A percentile compares a stretch with the other conserved stretches of the same genome.
Evolutionary conservation across 306 rosid species (phyloP).

Genomic region (Malus fusca): DNA sequence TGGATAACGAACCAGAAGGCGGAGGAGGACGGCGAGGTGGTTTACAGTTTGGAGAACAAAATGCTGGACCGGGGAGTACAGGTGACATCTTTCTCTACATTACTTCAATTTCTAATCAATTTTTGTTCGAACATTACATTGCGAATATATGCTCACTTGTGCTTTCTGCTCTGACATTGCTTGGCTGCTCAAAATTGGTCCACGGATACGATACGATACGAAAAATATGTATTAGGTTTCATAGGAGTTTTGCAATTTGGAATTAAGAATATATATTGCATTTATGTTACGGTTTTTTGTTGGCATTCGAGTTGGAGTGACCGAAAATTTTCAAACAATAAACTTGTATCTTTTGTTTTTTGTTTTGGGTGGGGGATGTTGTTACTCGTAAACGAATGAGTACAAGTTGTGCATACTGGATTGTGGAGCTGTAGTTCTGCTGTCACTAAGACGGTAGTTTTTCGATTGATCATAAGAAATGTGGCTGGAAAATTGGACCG

Average conservation of each 20-base stretch:
- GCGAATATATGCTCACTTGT: neutral
- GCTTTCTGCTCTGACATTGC: neutral
- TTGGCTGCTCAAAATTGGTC: neutral
- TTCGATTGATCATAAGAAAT: neutral
- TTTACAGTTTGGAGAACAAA: constrained; percentile 63
- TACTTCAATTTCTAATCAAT: neutral
- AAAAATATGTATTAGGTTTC: neutral
- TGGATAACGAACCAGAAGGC: constrained; percentile 71
- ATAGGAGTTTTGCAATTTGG: no score
- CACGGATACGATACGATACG: no score
- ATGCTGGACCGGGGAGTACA: constrained; percentile 77
- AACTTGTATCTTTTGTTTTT: neutral
- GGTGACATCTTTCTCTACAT: constrained; percentile 20
- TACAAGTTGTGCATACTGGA: neutral
- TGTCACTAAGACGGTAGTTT: neutral
- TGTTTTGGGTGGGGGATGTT: neutral
- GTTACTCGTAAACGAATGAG: neutral
- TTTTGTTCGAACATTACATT: no score
- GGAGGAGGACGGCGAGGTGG: constrained; percentile 37
- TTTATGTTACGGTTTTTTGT: neutral
- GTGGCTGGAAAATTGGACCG: neutral
- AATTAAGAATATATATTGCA: neutral
- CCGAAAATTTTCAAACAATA: neutral
- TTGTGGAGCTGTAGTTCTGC: neutral
- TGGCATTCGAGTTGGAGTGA: neutral